phyloP scores from a whole-genome alignment of 768 basidiomycete species.

The Boletus subparvulus region DNA sequence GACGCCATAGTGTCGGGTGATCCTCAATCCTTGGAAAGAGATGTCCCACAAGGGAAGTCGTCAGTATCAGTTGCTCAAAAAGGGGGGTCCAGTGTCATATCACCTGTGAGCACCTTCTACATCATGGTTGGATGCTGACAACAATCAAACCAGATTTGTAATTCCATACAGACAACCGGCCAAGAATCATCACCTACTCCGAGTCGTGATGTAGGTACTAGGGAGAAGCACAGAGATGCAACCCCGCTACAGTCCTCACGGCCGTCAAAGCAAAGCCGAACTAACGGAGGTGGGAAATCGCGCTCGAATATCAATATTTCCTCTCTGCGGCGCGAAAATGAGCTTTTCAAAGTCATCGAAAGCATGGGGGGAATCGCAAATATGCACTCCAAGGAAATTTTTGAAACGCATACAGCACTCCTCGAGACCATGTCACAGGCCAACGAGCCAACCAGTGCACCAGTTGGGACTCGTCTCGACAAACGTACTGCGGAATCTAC shows the following conservation, averaged over 20 bases:
- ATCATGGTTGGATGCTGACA: neutral
- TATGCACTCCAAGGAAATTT: constrained; percentile 65
- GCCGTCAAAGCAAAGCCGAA: constrained; percentile 24
- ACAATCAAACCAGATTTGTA: neutral
- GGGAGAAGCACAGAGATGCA: constrained; percentile 17
- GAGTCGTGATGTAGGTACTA: neutral
- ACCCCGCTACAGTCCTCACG: constrained; percentile 7
- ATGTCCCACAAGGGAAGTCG: neutral
- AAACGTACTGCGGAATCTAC: constrained; percentile 67
- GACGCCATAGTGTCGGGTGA: neutral
- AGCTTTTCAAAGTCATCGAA: constrained; percentile 66
- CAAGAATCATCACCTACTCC: neutral
- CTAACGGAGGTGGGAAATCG: constrained; percentile 7
- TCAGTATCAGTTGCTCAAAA: neutral
- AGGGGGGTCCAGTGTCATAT: neutral
- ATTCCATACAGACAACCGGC: neutral
- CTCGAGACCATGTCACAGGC: constrained; percentile 54
- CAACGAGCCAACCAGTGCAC: constrained; percentile 70
- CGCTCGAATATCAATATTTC: constrained; percentile 65
- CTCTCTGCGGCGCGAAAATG: constrained; percentile 76
- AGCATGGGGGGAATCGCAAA: constrained; percentile 66
- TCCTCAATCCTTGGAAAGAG: neutral
- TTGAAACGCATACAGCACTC: constrained; percentile 63
- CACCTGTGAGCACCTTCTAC: constrained; percentile 3
- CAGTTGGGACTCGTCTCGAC: constrained; percentile 66